phyloP scores from a whole-genome alignment of 106 monocot genomes.

The Iris macrosiphon region DNA sequence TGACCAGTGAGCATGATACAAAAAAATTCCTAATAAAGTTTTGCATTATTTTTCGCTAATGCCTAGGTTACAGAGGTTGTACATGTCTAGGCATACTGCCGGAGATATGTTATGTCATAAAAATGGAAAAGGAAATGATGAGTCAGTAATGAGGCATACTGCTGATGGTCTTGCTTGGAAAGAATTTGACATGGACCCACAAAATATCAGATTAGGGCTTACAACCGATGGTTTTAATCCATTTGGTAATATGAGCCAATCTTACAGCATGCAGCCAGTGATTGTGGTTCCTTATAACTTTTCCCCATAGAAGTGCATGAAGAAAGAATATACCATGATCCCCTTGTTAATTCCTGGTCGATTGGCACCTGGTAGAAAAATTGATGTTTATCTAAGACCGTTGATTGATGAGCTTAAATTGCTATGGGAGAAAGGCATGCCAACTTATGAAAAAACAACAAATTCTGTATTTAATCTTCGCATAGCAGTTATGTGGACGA shows the following conservation, averaged over 20 bases:
- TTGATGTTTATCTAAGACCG: neutral
- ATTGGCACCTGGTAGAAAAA: neutral
- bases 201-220: neutral
- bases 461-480: neutral
- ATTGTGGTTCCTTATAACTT: neutral
- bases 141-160: no score
- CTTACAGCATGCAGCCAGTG: neutral
- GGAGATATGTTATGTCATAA: no score
- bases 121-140: no score
- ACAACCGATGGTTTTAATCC: conserved; percentile 4
- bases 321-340: neutral
- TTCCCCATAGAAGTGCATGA: neutral
- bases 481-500: no score
- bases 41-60: no score
- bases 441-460: neutral
- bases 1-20: no score
- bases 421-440: neutral
- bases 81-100: no score
- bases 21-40: no score
- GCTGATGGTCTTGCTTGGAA: no score
- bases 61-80: no score
- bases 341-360: neutral
- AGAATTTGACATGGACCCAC: no score
- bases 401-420: neutral
- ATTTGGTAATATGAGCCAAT: neutral